A percentile compares a stretch with the other conserved stretches of the same genome.
phyloP scores from a whole-genome alignment of 2,329 filamentous ascomycete species.

The Colletotrichum falcatum region DNA sequence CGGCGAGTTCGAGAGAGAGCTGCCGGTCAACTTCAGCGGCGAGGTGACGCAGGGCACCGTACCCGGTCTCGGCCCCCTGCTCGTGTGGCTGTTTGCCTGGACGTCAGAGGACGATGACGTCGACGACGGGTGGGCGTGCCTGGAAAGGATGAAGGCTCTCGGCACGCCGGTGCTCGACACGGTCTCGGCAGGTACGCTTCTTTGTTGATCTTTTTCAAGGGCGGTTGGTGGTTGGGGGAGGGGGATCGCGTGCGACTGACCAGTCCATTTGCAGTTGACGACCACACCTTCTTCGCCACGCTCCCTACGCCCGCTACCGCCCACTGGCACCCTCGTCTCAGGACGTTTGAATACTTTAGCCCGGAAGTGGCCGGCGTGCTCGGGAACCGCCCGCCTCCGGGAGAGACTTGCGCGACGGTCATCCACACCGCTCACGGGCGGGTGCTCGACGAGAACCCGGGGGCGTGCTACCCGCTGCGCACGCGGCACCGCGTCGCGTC shows the following conservation, averaged over 20 bases:
- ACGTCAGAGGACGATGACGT: conserved; percentile 24
- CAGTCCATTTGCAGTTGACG: conserved; percentile 14
- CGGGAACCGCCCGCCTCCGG: conserved; percentile 10
- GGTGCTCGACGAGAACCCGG: conserved; percentile 18
- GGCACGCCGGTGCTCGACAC: conserved; percentile 26
- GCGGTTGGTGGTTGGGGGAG: not conserved
- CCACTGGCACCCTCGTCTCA: conserved; percentile 12
- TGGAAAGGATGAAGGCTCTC: conserved; percentile 27
- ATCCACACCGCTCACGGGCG: conserved; percentile 30
- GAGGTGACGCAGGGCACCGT: conserved; percentile 21
- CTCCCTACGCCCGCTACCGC: not conserved
- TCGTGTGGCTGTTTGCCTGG: conserved; percentile 30
- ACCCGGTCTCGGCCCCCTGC: conserved; percentile 22
- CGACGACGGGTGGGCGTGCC: conserved; percentile 21
- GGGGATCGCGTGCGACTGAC: not conserved
- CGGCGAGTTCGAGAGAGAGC: conserved; percentile 44
- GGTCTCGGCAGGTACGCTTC: conserved; percentile 18
- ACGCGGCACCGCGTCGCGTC: conserved; percentile 48
- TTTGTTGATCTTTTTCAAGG: too few relatives aligned
- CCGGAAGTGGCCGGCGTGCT: conserved; percentile 6
- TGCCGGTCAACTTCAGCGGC: conserved; percentile 42
- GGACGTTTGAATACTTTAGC: conserved; percentile 14
- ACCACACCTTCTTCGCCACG: conserved; percentile 23
- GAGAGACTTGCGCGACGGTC: conserved; percentile 10
- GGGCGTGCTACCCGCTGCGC: conserved; percentile 46